Base-by-base conservation (phyloP, 2,329 filamentous ascomycete species). In the Verticillium klebahnii region DNA sequence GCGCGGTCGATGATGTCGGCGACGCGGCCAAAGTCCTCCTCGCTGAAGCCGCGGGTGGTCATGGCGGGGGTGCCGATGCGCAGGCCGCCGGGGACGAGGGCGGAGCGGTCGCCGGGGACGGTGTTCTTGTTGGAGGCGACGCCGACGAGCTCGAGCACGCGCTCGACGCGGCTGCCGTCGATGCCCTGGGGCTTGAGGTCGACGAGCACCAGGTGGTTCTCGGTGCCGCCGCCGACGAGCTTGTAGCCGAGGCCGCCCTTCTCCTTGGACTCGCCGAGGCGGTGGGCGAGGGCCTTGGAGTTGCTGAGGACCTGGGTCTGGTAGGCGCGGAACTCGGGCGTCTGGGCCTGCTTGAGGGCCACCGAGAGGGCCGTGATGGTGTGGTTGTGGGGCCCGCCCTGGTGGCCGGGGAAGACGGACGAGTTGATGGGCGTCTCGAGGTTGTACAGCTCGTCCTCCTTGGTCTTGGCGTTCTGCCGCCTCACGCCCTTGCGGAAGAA, bases 51-150 rank as follows among this genome's bases (percentile, higher is more conserved):
- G 64, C 95, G 88, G 19, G 92, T 97, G 25, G 95, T 98, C 95
- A 99, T 99, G 68, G 95, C 95, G 0, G 95, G 95, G 0, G 94
- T 95, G 61, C 95, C 95, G 79, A 99, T 93, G 67, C 95, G 89
- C 67, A 99, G 84, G 66, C 95, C 95, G 67, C 94, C 94, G 15
- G 95, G 95, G 66, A 94, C 92, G 72, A 99, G 85, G 1, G 95
- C 95, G 1, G 93, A 97, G 73, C 89, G 92, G 78, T 99, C 95
- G 54, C 94, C 95, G 1, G 95, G 95, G 0, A 97, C 94, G 8
- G 95, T 97, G 81, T 99, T 99, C 85, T 99, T 99, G 84, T 99
- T 99, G 74, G 91, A 90, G n/a, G 95, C 95, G 59, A 98, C 94
- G 69, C 94, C 94, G 67, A 96, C 92, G 56, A 96, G 86, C 75